Conservation (phyloP, 2,329 filamentous ascomycete species). For the Arthroderma sp. region DNA sequence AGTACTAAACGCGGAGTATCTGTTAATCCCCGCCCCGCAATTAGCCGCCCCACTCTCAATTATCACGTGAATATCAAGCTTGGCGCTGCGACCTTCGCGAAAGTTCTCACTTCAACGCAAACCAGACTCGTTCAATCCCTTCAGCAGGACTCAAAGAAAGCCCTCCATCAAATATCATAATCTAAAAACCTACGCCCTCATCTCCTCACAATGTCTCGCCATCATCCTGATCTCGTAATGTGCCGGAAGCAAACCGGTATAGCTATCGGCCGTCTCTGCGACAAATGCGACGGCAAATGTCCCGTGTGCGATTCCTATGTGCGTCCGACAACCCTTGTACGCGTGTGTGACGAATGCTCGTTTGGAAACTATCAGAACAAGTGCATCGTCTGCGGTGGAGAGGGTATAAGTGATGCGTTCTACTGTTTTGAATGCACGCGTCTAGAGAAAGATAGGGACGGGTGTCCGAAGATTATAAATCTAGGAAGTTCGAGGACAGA, state of each 20-base stretch:
- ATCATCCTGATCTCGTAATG: conserved; percentile 98
- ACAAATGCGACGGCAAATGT: conserved; percentile 99
- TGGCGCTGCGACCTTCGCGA: no score
- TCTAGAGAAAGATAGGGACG: conserved; percentile 91
- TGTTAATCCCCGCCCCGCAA: no score
- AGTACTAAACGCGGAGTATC: no score
- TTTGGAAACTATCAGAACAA: conserved; percentile 99
- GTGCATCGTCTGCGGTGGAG: conserved; percentile 94
- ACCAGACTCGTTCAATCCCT: no score
- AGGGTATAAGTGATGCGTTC: conserved; percentile 95
- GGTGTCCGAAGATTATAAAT: conserved; percentile 99
- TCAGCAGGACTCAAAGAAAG: no score
- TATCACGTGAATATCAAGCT: no score
- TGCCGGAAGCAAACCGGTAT: conserved; percentile 98
- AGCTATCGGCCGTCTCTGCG: conserved; percentile 94
- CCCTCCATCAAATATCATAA: no score
- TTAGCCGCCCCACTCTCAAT: no score
- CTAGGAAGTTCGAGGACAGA: conserved; percentile 90
- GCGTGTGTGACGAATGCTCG: conserved; percentile 98
- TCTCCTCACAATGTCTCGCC: conserved; percentile 60
- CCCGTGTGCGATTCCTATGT: conserved; percentile 99
- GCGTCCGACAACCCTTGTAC: conserved; percentile 87
- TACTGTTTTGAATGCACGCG: conserved; percentile 99
- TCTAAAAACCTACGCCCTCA: neutral
- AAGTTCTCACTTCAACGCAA: no score